A percentile compares a stretch with the other conserved stretches of the same genome.
Evolutionary conservation across 2,329 filamentous ascomycete genomes (phyloP).

Genomic region (Epichloe typhina): DNA sequence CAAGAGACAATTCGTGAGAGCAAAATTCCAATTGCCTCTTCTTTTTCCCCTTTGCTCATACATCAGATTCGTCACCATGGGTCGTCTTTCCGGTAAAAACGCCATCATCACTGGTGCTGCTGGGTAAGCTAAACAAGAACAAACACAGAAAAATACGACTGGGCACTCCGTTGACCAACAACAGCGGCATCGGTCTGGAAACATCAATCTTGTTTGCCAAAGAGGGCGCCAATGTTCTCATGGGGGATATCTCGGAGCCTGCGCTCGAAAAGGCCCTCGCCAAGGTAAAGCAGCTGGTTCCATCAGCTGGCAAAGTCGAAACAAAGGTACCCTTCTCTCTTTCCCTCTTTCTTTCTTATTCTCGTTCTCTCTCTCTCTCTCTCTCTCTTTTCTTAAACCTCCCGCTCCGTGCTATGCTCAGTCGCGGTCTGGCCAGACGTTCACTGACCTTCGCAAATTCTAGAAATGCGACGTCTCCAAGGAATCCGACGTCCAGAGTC

Average conservation of each 20-base stretch:
- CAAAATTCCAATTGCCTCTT: too few relatives aligned
- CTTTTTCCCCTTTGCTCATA: neutral
- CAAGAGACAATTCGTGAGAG: neutral
- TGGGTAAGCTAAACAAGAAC: conserved; percentile 40
- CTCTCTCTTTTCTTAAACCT: neutral
- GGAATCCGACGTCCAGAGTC: conserved; percentile 62
- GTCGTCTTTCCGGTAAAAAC: conserved; percentile 47
- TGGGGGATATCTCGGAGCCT: conserved; percentile 71
- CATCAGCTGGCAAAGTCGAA: conserved; percentile 46
- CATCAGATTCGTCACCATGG: conserved; percentile 15
- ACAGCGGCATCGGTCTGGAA: conserved; percentile 83
- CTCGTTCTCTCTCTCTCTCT: too few relatives aligned
- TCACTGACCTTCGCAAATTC: neutral
- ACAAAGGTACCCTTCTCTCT: conserved; percentile 28
- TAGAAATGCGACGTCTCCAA: conserved; percentile 65
- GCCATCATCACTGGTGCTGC: conserved; percentile 71
- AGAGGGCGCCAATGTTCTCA: conserved; percentile 74
- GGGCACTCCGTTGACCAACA: neutral
- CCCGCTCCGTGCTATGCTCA: neutral
- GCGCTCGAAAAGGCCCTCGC: conserved; percentile 64
- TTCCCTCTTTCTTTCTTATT: too few relatives aligned
- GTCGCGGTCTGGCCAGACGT: neutral
- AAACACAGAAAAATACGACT: neutral
- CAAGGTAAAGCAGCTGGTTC: conserved; percentile 63
- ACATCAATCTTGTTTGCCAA: conserved; percentile 80